These are phyloP conservation scores for Osmozyma mogii DNA, from an alignment of 805 yeast species.

Conservation along the genomic window DNA sequence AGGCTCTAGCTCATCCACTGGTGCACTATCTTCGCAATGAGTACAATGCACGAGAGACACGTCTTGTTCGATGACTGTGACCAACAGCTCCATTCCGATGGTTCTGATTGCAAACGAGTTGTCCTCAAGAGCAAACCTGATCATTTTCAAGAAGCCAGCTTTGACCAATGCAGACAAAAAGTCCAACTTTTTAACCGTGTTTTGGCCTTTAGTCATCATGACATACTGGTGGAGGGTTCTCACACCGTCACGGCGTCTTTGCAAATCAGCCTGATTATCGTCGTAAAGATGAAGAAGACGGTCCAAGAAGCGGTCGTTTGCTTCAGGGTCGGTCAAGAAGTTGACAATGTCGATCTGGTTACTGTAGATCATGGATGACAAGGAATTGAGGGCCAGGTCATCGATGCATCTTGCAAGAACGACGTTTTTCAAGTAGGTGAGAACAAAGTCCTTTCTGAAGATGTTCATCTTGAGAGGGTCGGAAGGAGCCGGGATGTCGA, in stretches of 20 bases:
- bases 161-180: constrained; percentile 59
- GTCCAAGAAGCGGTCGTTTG: constrained; percentile 38
- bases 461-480: constrained; percentile 28
- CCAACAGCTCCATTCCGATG: constrained; percentile 72
- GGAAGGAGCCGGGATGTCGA: constrained; percentile 45
- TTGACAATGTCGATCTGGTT: constrained; percentile 64
- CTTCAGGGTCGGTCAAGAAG: constrained; percentile 42
- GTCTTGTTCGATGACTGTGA: constrained; percentile 79
- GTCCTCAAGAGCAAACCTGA: constrained; percentile 64
- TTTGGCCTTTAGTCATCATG: constrained; percentile 61
- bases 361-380: constrained; percentile 58
- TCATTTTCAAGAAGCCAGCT: constrained; percentile 61
- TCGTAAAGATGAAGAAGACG: constrained; percentile 54
- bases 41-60: constrained; percentile 47
- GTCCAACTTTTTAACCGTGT: constrained; percentile 49
- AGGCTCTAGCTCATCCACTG: constrained; percentile 23
- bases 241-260: constrained; percentile 56
- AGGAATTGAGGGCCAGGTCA: constrained; percentile 63
- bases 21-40: constrained; percentile 18
- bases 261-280: constrained; percentile 7
- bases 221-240: constrained; percentile 74
- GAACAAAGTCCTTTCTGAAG: constrained; percentile 66
- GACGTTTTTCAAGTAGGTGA: constrained; percentile 80
- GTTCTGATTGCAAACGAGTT: constrained; percentile 43
- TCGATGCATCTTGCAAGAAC: constrained; percentile 77